Conservation (phyloP, 2,329 filamentous ascomycete species). For the Orbilia javanica region DNA sequence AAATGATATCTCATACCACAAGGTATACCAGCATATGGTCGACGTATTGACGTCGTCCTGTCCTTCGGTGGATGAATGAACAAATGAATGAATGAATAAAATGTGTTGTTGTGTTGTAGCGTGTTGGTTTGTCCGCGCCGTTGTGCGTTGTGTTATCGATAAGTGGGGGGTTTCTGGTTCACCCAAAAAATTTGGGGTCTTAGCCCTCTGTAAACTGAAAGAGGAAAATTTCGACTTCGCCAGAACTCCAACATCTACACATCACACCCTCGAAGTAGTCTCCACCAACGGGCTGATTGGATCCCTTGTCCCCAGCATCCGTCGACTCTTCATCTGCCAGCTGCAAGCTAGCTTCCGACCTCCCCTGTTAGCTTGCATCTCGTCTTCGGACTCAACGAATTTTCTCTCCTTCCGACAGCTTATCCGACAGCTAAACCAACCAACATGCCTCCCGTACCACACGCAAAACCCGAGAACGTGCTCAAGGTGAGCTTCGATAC, state of each 20-base stretch:
- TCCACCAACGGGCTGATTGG: conserved; percentile 56
- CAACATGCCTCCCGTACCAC: conserved; percentile 90
- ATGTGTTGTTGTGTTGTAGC: conserved; percentile 32
- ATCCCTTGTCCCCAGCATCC: conserved; percentile 47
- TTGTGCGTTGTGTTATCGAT: conserved; percentile 39
- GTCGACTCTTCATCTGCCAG: conserved; percentile 50
- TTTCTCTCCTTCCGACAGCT: conserved; percentile 40
- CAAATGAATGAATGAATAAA: neutral
- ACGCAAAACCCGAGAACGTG: conserved; percentile 99
- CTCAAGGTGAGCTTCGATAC: conserved; percentile 74
- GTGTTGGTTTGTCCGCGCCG: conserved; percentile 17
- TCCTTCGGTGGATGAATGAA: no score
- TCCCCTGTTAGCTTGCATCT: conserved; percentile 40
- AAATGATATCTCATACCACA: neutral
- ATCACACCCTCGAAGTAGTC: conserved; percentile 50
- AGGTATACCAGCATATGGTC: no score
- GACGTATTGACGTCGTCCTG: conserved; percentile 1
- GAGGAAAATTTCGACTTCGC: conserved; percentile 51
- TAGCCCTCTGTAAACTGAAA: conserved; percentile 50
- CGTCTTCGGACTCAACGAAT: conserved; percentile 22
- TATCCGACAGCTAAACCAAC: conserved; percentile 35
- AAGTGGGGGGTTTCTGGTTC: conserved; percentile 22
- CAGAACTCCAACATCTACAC: conserved; percentile 34
- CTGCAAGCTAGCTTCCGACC: conserved; percentile 40
- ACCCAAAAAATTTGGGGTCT: conserved; percentile 51